Evolutionary conservation across 2,329 filamentous ascomycete genomes (phyloP).

Genomic region (Diaporthe sp.): DNA sequence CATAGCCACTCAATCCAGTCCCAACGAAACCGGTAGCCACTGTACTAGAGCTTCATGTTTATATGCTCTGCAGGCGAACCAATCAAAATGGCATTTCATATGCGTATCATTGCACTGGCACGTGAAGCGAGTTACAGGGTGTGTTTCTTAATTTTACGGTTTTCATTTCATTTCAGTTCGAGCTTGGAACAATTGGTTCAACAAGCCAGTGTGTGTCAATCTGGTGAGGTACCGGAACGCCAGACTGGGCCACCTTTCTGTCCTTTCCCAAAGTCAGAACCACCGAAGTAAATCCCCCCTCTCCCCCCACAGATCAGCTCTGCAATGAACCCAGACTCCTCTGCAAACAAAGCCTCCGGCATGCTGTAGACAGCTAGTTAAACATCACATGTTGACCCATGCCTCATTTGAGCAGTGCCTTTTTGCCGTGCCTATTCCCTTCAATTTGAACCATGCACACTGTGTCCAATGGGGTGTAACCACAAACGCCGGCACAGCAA

Average conservation of each 20-base stretch:
- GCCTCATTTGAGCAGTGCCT: not conserved
- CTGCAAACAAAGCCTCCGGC: not conserved
- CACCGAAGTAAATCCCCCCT: too few species aligned
- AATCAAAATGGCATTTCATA: not conserved
- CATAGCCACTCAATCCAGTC: not conserved
- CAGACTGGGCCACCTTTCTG: slow-evolving; percentile 6
- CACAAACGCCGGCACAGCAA: slow-evolving; percentile 14
- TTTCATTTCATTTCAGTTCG: slow-evolving; percentile 12
- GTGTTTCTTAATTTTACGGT: slow-evolving; percentile 4
- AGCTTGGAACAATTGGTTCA: slow-evolving; percentile 26
- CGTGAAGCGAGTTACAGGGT: not conserved
- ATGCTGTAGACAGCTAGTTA: not conserved
- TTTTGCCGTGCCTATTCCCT: not conserved
- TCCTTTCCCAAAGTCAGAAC: not conserved
- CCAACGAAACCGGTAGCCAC: not conserved
- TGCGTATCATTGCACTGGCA: not conserved
- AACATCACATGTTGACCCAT: not conserved
- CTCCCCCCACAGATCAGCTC: not conserved
- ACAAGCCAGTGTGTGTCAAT: slow-evolving; percentile 29
- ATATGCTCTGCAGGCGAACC: not conserved
- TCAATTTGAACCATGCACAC: slow-evolving; percentile 11
- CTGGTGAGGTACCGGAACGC: slow-evolving; percentile 18
- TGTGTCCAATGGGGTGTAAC: not conserved
- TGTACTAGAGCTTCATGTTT: not conserved
- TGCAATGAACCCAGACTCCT: slow-evolving; percentile 4